Conservation (phyloP, 805 yeast species). For the Nakazawaea ambrosiae region DNA sequence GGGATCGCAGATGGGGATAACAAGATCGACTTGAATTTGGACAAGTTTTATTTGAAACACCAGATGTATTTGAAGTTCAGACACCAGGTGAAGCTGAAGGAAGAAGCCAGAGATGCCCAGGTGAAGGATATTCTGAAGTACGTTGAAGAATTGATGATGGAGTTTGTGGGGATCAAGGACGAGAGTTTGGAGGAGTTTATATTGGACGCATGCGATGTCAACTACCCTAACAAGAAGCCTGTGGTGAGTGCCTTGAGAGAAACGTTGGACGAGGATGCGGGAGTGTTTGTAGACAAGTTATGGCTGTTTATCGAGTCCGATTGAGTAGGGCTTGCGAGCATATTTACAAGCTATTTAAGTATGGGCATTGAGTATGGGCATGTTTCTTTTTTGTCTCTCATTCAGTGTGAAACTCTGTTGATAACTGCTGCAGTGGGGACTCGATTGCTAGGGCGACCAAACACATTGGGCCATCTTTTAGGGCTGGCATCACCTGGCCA, state of each 20-base stretch:
- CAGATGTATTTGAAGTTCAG: conserved; percentile 36
- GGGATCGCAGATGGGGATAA: conserved; percentile 17
- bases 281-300: conserved; percentile 15
- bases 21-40: conserved; percentile 25
- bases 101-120: conserved; percentile 38
- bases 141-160: conserved; percentile 38
- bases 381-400: no score
- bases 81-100: conserved; percentile 28
- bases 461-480: no score
- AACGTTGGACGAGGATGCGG: conserved; percentile 39
- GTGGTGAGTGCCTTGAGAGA: conserved; percentile 41
- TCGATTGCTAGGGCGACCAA: no score
- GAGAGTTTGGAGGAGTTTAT: conserved; percentile 41
- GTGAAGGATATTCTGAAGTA: conserved; percentile 26
- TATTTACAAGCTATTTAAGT: no score
- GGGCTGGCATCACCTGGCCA: no score
- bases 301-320: conserved; percentile 5
- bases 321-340: no score
- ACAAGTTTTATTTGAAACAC: conserved; percentile 32
- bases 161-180: conserved; percentile 47
- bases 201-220: conserved; percentile 27
- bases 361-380: no score
- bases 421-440: no score
- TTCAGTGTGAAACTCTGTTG: no score
- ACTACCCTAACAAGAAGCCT: conserved; percentile 21